Percentiles rank a stretch among this genome's conserved stretches.
These are phyloP conservation scores for Saprolegnia diclina DNA, from an alignment of 352 stramenopile species.

Conservation along the genomic window DNA sequence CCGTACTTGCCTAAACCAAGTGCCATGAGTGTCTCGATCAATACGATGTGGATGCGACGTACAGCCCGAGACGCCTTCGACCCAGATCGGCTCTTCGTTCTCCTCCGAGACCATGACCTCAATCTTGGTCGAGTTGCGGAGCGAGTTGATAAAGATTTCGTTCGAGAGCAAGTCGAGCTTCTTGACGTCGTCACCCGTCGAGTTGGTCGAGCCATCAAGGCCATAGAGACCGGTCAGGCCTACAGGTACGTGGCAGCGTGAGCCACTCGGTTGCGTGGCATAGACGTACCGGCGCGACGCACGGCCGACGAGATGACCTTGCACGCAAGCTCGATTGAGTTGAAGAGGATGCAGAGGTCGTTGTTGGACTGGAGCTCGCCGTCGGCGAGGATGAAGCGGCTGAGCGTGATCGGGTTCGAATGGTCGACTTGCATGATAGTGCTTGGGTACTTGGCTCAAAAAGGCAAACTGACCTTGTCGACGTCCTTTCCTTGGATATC, in stretches of 20 bases:
- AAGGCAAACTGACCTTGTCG: slow-evolving; percentile 3
- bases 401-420: slow-evolving; percentile 90
- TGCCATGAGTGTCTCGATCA: neutral
- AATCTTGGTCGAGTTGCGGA: slow-evolving; percentile 96
- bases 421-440: slow-evolving; percentile 44
- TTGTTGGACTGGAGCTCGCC: slow-evolving; percentile 91
- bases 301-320: slow-evolving; percentile 97
- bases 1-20: slow-evolving; percentile 87
- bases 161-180: slow-evolving; percentile 99
- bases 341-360: slow-evolving; percentile 94
- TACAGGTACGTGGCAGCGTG: neutral
- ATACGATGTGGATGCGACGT: slow-evolving; percentile 19
- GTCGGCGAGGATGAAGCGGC: slow-evolving; percentile 89
- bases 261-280: neutral
- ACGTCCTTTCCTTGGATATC: neutral
- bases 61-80: slow-evolving; percentile 58
- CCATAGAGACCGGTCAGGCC: slow-evolving; percentile 86
- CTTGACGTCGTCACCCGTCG: slow-evolving; percentile 97
- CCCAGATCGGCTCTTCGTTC: slow-evolving; percentile 96
- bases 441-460: neutral
- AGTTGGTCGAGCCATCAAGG: slow-evolving; percentile 95
- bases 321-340: slow-evolving; percentile 93
- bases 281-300: slow-evolving; percentile 84
- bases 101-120: slow-evolving; percentile 97
- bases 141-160: slow-evolving; percentile 97